Base-by-base conservation (phyloP, 208 protist genomes). In the Novymonas esmeraldas region DNA sequence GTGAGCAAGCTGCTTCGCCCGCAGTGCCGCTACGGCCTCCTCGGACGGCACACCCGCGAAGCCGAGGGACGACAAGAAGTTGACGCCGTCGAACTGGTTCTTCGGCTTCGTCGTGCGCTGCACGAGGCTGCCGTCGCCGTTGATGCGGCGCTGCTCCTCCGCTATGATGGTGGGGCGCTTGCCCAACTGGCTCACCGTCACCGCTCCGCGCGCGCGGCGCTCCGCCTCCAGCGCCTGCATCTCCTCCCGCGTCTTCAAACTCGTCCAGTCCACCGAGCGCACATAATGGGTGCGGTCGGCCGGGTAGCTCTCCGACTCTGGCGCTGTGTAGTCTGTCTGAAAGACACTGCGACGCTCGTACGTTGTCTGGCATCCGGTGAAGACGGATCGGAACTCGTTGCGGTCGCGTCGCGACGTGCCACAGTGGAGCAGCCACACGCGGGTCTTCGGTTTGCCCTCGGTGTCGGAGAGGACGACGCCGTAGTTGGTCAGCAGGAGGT, bases 41-140 rank as follows among this genome's bases (percentile, higher is more conserved):
- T 84, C 85, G 10, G 48, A 13, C 16, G 78, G 59, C 24, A 81
- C 66, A 22, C 64, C 76, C 3, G 63, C 72, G 39, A 84, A 89
- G 39, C 90, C 87, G 26, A 96, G 79, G 3, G 75, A 61, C 0
- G 70, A 55, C 3, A 96, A 63, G 20, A 84, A 50, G 24, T 84
- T 88, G 16, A 94, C 63, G 14, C 84, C 85, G 66, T 96, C 90
- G 66, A 96, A 96, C 75, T 96, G 90, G 64, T 72, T 88, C 64
- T 92, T 93, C 7, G 87, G 90, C 64, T 94, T 94, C 24, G 82
- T 94, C 9, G 77, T 51, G 64, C 85, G 84, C 38, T 54, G 31
- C 64, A 38, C 59, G 2, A 44, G 31, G 36, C 54, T 57, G n/a
- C 22, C 28, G 14, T 62, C 67, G 14, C 39, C 26, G n/a, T 52